Conservation (phyloP, 108 stramenopile species). For the Cyclotella cryptica region DNA sequence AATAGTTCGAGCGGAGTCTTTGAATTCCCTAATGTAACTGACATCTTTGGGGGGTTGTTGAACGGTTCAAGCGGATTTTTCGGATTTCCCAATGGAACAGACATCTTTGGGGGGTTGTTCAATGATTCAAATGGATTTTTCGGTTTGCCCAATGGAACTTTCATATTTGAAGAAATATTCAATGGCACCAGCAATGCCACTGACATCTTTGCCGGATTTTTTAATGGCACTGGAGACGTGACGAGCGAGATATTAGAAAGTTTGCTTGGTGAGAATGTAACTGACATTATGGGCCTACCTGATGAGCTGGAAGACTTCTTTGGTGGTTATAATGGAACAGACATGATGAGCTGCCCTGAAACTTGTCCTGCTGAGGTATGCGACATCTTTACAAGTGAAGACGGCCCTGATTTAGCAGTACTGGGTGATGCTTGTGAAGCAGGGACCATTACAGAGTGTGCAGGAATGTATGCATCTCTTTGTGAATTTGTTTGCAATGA, state of each 20-base stretch:
- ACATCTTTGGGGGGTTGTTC: background rate
- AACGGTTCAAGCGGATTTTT: background rate
- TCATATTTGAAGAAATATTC: background rate
- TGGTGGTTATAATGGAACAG: background rate
- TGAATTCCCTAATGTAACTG: background rate
- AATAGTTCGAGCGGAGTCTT: background rate
- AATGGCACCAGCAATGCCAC: background rate
- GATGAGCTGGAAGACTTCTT: background rate
- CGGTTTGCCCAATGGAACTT: background rate
- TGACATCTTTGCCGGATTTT: background rate
- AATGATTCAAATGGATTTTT: background rate
- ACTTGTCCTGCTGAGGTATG: background rate
- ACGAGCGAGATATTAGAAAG: background rate
- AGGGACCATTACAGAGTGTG: background rate
- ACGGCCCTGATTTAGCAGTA: background rate
- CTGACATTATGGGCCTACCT: background rate
- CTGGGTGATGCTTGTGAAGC: constrained; percentile 9
- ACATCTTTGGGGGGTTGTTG: background rate
- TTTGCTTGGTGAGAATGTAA: background rate
- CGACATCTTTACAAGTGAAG: background rate
- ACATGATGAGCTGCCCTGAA: background rate
- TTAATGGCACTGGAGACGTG: background rate
- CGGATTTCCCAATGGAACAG: background rate
- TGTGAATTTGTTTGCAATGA: background rate
- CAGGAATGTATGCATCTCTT: no score